Evolutionary conservation across 768 basidiomycete genomes (phyloP).

Genomic region (Russula dissimulans): DNA sequence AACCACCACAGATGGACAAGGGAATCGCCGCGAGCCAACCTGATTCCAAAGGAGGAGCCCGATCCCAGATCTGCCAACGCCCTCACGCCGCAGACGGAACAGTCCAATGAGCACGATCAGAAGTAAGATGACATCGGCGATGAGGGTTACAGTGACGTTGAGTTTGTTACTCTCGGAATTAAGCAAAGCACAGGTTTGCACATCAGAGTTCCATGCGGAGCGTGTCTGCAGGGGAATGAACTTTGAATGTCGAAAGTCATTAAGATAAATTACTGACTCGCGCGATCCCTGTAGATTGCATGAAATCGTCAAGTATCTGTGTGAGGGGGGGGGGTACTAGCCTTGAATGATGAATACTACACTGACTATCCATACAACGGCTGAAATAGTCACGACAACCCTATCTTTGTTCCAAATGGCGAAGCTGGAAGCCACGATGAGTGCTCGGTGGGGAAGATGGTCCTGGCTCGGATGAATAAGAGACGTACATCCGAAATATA

Average conservation of each 20-base stretch:
- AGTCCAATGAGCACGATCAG: neutral
- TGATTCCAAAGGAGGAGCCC: neutral
- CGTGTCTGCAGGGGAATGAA: neutral
- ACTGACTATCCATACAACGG: neutral
- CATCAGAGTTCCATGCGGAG: neutral
- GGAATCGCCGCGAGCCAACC: neutral
- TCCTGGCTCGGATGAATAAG: neutral
- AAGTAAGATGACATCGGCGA: neutral
- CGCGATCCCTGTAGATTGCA: neutral
- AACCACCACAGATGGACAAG: neutral
- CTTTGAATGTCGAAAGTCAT: neutral
- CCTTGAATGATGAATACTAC: neutral
- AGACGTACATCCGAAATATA: neutral
- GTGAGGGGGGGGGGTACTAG: neutral
- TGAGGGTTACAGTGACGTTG: neutral
- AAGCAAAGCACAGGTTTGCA: neutral
- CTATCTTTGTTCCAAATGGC: neutral
- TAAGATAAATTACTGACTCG: neutral
- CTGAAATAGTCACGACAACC: neutral
- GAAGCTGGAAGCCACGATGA: neutral
- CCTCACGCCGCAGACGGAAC: neutral
- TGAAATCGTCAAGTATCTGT: no score
- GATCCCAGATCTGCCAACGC: neutral
- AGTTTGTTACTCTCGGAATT: neutral
- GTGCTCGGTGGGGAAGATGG: neutral